Percentiles rank a stretch among this genome's conserved stretches.
These are phyloP conservation scores for Mycena belliarum DNA, from an alignment of 768 basidiomycete species.

Conservation along the genomic window DNA sequence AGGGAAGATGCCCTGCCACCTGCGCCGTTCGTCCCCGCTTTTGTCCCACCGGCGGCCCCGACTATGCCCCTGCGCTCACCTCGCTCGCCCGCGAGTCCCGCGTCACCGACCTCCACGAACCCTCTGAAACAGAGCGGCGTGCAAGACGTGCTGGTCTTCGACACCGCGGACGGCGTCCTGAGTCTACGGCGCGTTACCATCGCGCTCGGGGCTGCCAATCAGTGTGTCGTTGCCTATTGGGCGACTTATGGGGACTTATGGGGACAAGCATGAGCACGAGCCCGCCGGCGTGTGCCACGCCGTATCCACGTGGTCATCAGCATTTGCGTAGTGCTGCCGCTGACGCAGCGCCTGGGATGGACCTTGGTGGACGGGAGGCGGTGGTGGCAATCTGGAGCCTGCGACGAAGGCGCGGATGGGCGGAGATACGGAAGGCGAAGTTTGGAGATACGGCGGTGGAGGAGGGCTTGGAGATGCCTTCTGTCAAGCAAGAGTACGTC, in stretches of 20 bases:
- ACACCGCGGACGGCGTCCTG: constrained; percentile 56
- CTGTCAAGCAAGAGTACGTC: constrained; percentile 39
- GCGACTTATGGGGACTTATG: constrained; percentile 42
- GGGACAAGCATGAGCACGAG: constrained; percentile 39
- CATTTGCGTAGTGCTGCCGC: neutral
- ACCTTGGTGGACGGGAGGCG: constrained; percentile 39
- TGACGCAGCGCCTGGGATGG: constrained; percentile 24
- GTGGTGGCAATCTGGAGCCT: constrained; percentile 69
- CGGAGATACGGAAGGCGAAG: constrained; percentile 46
- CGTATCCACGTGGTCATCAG: constrained; percentile 37
- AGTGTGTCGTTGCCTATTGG: constrained; percentile 63
- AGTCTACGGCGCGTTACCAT: constrained; percentile 50
- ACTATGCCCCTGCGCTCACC: constrained; percentile 34
- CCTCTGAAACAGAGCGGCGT: constrained; percentile 43
- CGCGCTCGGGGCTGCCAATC: constrained; percentile 31
- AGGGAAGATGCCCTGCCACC: neutral
- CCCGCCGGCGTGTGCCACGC: constrained; percentile 57
- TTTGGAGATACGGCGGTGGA: constrained; percentile 22
- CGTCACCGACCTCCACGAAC: constrained; percentile 24
- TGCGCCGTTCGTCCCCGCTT: constrained; percentile 56
- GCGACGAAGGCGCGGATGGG: constrained; percentile 51
- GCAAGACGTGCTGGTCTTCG: constrained; percentile 71
- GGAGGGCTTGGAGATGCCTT: neutral
- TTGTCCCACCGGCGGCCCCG: constrained; percentile 39
- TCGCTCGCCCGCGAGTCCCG: constrained; percentile 15